Evolutionary conservation across 192 early-diverging fungal species (phyloP).

Genomic region (Diversispora eburnea): DNA sequence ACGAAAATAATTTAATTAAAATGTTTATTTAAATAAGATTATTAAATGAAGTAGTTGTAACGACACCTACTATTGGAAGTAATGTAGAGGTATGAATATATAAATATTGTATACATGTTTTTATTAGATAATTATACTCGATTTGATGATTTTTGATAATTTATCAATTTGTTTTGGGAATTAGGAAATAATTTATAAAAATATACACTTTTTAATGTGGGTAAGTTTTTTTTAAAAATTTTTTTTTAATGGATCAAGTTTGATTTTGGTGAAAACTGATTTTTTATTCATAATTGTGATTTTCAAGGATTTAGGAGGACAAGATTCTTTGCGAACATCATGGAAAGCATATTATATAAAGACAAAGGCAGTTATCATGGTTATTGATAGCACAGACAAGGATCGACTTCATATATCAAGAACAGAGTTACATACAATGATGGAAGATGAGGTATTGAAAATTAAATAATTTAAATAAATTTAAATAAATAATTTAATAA

Average conservation of each 20-base stretch:
- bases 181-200: slow-evolving; percentile 59
- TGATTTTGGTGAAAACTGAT: not conserved
- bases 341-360: slow-evolving; percentile 69
- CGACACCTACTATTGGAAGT: slow-evolving; percentile 67
- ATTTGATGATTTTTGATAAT: not conserved
- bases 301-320: slow-evolving; percentile 56
- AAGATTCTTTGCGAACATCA: slow-evolving; percentile 58
- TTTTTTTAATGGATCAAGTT: not conserved
- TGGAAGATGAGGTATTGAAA: slow-evolving; percentile 57
- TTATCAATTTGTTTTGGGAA: not conserved
- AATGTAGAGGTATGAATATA: slow-evolving; percentile 61
- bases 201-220: slow-evolving; percentile 70
- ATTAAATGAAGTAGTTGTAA: slow-evolving; percentile 59
- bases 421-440: slow-evolving; percentile 62
- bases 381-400: slow-evolving; percentile 66
- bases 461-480: not conserved
- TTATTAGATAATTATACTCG: not conserved
- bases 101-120: slow-evolving; percentile 30
- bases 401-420: slow-evolving; percentile 60
- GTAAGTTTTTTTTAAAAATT: slow-evolving; percentile 41
- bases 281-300: not conserved
- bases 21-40: slow-evolving; percentile 35
- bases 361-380: slow-evolving; percentile 69
- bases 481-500: not conserved
- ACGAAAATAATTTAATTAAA: not conserved